Conservation (phyloP, 1,139 yeast genomes). For the Arxiozyma slooffiae region DNA sequence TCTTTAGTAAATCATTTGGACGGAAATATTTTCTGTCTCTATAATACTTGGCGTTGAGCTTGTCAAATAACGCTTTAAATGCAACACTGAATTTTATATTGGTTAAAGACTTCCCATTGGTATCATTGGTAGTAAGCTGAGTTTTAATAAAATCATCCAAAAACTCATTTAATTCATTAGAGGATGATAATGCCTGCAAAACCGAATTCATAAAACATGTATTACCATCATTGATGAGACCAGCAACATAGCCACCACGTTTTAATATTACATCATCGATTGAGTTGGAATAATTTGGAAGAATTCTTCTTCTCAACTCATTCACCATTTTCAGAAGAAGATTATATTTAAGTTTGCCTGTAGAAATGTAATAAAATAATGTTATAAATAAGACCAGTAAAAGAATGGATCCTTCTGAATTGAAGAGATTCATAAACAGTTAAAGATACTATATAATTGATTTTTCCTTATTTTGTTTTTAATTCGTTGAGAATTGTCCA, state of each 20-base stretch:
- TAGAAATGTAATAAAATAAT: conserved; percentile 1
- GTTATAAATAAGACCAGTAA: neutral
- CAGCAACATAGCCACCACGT: conserved; percentile 72
- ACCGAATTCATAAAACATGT: conserved; percentile 92
- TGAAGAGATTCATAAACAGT: conserved; percentile 2
- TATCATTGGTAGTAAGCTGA: conserved; percentile 3
- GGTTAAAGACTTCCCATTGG: conserved; percentile 14
- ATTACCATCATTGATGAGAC: conserved; percentile 80
- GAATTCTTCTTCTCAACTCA: conserved; percentile 3
- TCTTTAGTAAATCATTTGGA: conserved; percentile 52
- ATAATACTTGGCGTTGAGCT: conserved; percentile 46
- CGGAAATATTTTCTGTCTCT: conserved; percentile 48
- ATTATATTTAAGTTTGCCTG: conserved; percentile 1
- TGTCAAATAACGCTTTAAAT: conserved; percentile 40
- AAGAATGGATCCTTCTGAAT: neutral
- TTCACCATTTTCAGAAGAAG: conserved; percentile 4
- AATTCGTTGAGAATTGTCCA: neutral
- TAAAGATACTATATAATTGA: neutral
- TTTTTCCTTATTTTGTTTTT: neutral
- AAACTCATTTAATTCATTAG: conserved; percentile 50
- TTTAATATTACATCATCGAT: conserved; percentile 19
- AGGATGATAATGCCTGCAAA: conserved; percentile 71
- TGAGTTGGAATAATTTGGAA: conserved; percentile 1
- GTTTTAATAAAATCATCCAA: conserved; percentile 42
- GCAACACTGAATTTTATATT: conserved; percentile 40